phyloP scores from a whole-genome alignment of 345 rosid genomes.

The Theobroma cacao region DNA sequence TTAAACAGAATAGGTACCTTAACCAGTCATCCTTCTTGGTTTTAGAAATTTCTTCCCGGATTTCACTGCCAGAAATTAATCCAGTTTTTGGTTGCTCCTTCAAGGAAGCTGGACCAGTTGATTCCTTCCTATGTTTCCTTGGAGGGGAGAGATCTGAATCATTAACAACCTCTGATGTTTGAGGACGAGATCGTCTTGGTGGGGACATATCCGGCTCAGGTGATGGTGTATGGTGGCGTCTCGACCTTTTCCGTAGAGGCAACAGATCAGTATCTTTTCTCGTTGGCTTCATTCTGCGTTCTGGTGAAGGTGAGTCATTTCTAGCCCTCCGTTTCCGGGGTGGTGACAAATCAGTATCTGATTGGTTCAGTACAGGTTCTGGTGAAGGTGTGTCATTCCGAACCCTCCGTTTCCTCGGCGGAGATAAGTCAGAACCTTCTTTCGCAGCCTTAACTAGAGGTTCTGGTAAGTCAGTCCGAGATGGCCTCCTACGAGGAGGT shows the following conservation, averaged over 20 bases:
- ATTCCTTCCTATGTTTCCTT: constrained; percentile 46
- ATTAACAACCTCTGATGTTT: not conserved
- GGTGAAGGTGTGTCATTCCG: constrained; percentile 39
- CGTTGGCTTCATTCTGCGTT: constrained; percentile 3
- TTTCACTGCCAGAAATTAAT: constrained; percentile 66
- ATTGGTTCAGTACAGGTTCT: constrained; percentile 19
- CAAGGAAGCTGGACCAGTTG: constrained; percentile 29
- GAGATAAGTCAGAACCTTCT: constrained; percentile 25
- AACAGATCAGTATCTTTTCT: constrained; percentile 10
- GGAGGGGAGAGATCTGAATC: constrained; percentile 54
- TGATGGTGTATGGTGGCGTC: constrained; percentile 1
- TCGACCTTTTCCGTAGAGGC: constrained; percentile 2
- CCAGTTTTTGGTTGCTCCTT: constrained; percentile 58
- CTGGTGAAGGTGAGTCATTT: constrained; percentile 5
- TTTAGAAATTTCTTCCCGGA: constrained; percentile 52
- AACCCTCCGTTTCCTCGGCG: constrained; percentile 36
- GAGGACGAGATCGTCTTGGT: constrained; percentile 21
- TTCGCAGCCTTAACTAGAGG: not conserved
- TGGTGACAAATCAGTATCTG: constrained; percentile 44
- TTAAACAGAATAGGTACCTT: constrained; percentile 38
- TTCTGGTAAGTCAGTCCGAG: not conserved
- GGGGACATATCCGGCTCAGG: constrained; percentile 35
- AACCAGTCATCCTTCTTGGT: constrained; percentile 52
- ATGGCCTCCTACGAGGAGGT: constrained; percentile 24
- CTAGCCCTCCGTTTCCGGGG: constrained; percentile 23